Evolutionary conservation across 1,139 yeast species (phyloP).

Genomic region (Yamadazyma sp.): DNA sequence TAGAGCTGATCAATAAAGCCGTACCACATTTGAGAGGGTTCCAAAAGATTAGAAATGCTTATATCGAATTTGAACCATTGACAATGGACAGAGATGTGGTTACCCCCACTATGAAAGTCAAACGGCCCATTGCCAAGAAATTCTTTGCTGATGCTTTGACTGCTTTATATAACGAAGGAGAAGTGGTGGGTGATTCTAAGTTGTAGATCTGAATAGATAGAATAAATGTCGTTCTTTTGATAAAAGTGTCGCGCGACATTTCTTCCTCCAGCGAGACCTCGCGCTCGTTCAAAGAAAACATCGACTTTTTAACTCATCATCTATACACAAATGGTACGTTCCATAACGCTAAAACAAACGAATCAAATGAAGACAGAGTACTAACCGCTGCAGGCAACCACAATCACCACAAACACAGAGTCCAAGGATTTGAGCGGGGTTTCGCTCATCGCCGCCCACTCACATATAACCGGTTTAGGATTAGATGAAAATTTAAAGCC

Average conservation of each 20-base stretch:
- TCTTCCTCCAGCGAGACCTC: not conserved
- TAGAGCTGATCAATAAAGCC: slow-evolving; percentile 27
- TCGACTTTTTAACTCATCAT: not conserved
- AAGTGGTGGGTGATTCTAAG: slow-evolving; percentile 22
- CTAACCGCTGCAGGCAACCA: slow-evolving; percentile 20
- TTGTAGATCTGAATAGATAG: slow-evolving; percentile 12
- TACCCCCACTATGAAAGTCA: slow-evolving; percentile 77
- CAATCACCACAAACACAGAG: slow-evolving; percentile 37
- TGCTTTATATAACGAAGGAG: slow-evolving; percentile 61
- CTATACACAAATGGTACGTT: slow-evolving; percentile 3
- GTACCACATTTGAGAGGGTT: slow-evolving; percentile 43
- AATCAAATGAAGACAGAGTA: slow-evolving; percentile 5
- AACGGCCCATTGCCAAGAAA: slow-evolving; percentile 58
- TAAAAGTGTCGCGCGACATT: not conserved
- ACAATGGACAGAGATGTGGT: slow-evolving; percentile 60
- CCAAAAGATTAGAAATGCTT: slow-evolving; percentile 64
- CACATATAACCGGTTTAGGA: slow-evolving; percentile 94
- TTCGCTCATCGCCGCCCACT: slow-evolving; percentile 90
- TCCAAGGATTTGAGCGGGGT: slow-evolving; percentile 54
- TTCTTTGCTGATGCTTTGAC: slow-evolving; percentile 49
- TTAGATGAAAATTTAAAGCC: slow-evolving; percentile 89
- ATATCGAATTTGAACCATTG: slow-evolving; percentile 64
- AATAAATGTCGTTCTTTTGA: not conserved
- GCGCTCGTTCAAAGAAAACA: slow-evolving; percentile 1
- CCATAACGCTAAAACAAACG: not conserved